Base-by-base conservation (phyloP, 441 rosid species). In the Dalechampia spathulata region DNA sequence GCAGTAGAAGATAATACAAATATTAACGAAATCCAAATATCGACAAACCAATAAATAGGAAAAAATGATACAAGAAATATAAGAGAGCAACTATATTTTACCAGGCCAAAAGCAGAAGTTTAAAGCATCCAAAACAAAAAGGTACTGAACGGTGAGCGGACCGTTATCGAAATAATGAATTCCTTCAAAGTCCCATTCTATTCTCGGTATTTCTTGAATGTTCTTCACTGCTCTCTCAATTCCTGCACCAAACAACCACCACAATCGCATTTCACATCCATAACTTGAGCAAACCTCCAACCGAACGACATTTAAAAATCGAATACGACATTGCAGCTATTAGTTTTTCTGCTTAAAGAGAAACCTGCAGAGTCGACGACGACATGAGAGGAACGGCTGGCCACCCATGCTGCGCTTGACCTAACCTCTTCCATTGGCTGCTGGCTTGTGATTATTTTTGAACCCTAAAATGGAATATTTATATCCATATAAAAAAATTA, bases 81-180 rank as follows among this genome's bases (percentile, higher is more conserved):
- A n/a, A n/a, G n/a, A n/a, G n/a, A n/a, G n/a, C n/a, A n/a, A n/a
- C n/a, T n/a, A 39, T 13, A 34, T 55, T 16, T 55, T 63, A 86
- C 91, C 95, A 41, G 95, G 89, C 95, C 95, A 86, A 46, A 86
- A 86, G 64, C 95, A 86, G 63, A 86, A 86, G 72, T 86, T 86
- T 62, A 86, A 34, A 56, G 95, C 78, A 66, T 86, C 95, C 72
- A 86, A 62, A 57, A 83, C 91, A 38, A 86, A 74, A 16, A 83
- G 82, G 63, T 86, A 86, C 73, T 83, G 95, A 52, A 82, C 83
- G 28, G 95, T 78, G 39, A 83, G 86, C 0, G 88, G 80, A 10
- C 87, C 84, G 50, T 62, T 59, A 57, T 86, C 90, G 40, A 83
- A 81, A 57, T 78, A 86, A 69, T 86, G 90, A 75, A 83, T 83